Percentiles rank a stretch among this genome's conserved stretches.
Conservation (phyloP, 2,329 filamentous ascomycete species). For the Pseudocercospora eumusae region DNA sequence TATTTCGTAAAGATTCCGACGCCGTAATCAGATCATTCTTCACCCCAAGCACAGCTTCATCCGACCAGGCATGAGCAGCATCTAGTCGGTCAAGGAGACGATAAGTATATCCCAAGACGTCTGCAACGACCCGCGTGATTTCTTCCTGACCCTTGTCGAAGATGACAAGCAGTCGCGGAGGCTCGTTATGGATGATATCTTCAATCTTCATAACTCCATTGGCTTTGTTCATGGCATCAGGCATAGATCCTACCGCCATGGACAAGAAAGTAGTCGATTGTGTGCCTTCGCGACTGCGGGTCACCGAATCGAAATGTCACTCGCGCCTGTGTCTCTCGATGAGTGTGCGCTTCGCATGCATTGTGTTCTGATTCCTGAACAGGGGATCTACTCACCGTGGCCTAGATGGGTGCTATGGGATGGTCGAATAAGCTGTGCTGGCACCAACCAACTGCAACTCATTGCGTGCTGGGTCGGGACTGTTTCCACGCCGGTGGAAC, state of each 20-base stretch:
- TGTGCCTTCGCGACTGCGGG: conserved; percentile 26
- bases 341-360: conserved; percentile 16
- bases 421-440: conserved; percentile 34
- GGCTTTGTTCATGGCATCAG: conserved; percentile 29
- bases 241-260: conserved; percentile 22
- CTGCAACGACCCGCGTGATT: conserved; percentile 73
- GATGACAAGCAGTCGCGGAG: conserved; percentile 56
- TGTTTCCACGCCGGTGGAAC: conserved; percentile 26
- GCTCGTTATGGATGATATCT: conserved; percentile 38
- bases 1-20: conserved; percentile 59
- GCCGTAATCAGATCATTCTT: conserved; percentile 57
- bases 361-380: conserved; percentile 8
- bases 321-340: conserved; percentile 30
- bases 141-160: conserved; percentile 71
- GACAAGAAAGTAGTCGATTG: conserved; percentile 15
- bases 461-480: conserved; percentile 30
- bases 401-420: conserved; percentile 34
- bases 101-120: conserved; percentile 74
- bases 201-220: conserved; percentile 38
- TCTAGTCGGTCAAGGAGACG: conserved; percentile 60
- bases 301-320: conserved; percentile 40
- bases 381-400: conserved; percentile 14
- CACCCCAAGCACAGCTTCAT: conserved; percentile 69
- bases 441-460: conserved; percentile 30
- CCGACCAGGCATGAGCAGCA: conserved; percentile 56